Percentiles rank a stretch among this genome's conserved stretches.
Evolutionary conservation across 768 basidiomycete genomes (phyloP).

Genomic region (Agrocybe pediades): DNA sequence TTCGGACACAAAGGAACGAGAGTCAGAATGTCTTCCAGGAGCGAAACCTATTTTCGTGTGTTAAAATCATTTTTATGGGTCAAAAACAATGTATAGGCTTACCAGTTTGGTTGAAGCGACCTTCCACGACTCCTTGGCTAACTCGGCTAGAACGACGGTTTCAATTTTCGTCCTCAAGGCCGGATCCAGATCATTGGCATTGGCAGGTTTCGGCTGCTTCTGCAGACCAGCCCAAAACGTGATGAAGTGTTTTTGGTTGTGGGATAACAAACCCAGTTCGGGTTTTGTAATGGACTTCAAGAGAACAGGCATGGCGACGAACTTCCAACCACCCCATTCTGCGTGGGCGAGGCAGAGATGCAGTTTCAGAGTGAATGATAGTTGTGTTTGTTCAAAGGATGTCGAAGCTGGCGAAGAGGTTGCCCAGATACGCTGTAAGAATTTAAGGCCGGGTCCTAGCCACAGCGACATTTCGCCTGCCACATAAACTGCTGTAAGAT

Average conservation of each 20-base stretch:
- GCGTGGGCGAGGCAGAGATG: slow-evolving; percentile 64
- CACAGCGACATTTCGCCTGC: slow-evolving; percentile 50
- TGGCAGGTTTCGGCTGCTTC: slow-evolving; percentile 46
- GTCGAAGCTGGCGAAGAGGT: slow-evolving; percentile 6
- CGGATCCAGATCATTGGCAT: slow-evolving; percentile 47
- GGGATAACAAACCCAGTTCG: slow-evolving; percentile 39
- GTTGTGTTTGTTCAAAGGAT: slow-evolving; percentile 6
- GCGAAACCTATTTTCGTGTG: slow-evolving; percentile 37
- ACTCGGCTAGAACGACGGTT: slow-evolving; percentile 43
- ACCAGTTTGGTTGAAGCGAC: slow-evolving; percentile 37
- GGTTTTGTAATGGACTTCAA: slow-evolving; percentile 45
- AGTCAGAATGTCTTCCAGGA: slow-evolving; percentile 56
- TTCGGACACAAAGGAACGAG: slow-evolving; percentile 54
- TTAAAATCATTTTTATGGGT: neutral
- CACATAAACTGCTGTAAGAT: slow-evolving; percentile 38
- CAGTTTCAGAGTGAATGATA: slow-evolving; percentile 51
- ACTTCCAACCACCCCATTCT: slow-evolving; percentile 79
- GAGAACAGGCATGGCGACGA: slow-evolving; percentile 62
- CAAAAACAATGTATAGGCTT: slow-evolving; percentile 14
- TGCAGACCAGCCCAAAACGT: slow-evolving; percentile 53
- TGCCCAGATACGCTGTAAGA: slow-evolving; percentile 55
- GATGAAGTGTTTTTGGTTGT: slow-evolving; percentile 42
- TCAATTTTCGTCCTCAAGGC: slow-evolving; percentile 61
- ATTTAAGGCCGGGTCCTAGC: slow-evolving; percentile 55
- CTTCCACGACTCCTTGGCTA: slow-evolving; percentile 43